A percentile compares a stretch with the other conserved stretches of the same genome.
Evolutionary conservation across 345 rosid species (phyloP).

Genomic region (Syzygium aromaticum): DNA sequence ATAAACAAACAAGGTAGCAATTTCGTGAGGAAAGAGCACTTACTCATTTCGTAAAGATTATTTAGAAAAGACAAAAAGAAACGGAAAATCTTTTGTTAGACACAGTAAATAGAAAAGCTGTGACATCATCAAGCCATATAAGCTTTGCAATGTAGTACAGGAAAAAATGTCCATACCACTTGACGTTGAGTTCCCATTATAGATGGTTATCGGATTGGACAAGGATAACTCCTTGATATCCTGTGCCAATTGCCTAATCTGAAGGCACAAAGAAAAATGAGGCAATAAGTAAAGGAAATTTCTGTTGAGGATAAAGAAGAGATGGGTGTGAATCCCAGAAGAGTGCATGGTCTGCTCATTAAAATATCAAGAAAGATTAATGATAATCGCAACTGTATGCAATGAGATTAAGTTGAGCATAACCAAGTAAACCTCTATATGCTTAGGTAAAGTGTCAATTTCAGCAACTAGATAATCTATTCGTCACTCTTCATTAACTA

Average conservation of each 20-base stretch:
- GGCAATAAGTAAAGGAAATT: not conserved
- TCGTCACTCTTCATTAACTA: not conserved
- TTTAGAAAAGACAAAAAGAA: not conserved
- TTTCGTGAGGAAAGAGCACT: not conserved
- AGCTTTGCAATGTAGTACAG: not conserved
- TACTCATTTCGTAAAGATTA: not conserved
- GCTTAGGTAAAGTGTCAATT: not conserved
- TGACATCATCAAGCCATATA: not conserved
- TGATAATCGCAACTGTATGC: not conserved
- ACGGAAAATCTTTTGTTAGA: not conserved
- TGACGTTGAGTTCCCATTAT: constrained; percentile 49
- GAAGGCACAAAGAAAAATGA: constrained; percentile 1
- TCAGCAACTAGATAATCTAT: not conserved
- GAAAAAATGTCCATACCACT: constrained; percentile 10
- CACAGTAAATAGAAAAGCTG: not conserved
- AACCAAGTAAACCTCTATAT: not conserved
- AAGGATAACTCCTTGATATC: constrained; percentile 80
- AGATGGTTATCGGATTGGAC: constrained; percentile 67
- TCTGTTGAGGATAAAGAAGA: not conserved
- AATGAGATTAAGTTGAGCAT: not conserved
- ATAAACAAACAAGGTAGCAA: not conserved
- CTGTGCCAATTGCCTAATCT: constrained; percentile 78
- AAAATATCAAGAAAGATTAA: not conserved
- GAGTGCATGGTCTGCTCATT: not conserved
- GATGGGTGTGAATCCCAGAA: not conserved